Conservation (phyloP, 441 rosid species). For the Arabidopsis hybrid region DNA sequence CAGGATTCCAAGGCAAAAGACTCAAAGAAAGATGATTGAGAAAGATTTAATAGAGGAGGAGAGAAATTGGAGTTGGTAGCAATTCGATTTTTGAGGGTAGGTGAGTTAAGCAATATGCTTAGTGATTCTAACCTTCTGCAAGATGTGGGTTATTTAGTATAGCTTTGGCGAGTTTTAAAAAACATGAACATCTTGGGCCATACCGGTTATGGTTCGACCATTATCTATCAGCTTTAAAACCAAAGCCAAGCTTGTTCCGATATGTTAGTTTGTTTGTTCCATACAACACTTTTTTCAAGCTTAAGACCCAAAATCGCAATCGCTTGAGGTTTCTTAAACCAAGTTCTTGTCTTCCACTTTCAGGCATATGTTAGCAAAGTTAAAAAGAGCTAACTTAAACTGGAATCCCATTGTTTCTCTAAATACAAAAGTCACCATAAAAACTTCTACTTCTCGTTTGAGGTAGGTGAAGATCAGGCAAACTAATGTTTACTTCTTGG, state of each 20-base stretch:
- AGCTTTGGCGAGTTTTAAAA: too few relatives aligned
- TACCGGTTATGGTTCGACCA: conserved; percentile 51
- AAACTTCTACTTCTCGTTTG: conserved; percentile 7
- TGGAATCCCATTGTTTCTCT: conserved; percentile 20
- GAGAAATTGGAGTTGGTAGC: conserved; percentile 43
- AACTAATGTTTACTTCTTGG: conserved; percentile 20
- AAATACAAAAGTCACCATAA: conserved; percentile 3
- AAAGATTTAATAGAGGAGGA: conserved; percentile 25
- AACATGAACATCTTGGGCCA: too few relatives aligned
- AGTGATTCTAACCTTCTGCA: too few relatives aligned
- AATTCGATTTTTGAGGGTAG: too few relatives aligned
- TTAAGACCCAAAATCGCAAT: conserved; percentile 3
- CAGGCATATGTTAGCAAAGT: conserved; percentile 46
- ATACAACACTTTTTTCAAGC: not conserved
- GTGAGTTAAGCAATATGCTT: too few relatives aligned
- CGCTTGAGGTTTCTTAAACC: conserved; percentile 12
- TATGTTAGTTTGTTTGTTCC: conserved; percentile 39
- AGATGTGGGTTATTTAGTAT: too few relatives aligned
- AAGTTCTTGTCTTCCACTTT: conserved; percentile 7
- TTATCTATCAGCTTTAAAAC: conserved; percentile 80
- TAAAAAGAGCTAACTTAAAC: conserved; percentile 36
- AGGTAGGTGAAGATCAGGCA: conserved; percentile 30
- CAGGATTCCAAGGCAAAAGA: conserved; percentile 13
- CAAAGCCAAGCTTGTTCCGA: conserved; percentile 97
- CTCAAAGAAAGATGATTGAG: conserved; percentile 21